These are phyloP conservation scores for Manihot esculenta DNA, from an alignment of 441 rosid species.

Conservation along the genomic window DNA sequence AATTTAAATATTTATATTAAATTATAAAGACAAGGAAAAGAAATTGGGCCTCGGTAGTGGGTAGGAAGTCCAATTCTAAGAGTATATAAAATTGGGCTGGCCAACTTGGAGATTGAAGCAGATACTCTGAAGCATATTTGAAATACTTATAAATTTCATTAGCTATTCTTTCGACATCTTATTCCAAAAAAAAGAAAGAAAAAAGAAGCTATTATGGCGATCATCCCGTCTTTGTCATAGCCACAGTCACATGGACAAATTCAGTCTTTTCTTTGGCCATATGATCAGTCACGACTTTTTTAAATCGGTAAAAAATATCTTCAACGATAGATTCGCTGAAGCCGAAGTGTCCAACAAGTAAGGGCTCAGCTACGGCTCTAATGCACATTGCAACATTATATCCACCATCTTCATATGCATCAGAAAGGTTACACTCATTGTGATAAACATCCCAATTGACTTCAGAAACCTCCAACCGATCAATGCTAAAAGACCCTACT, in stretches of 20 bases:
- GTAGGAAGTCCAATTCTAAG: no score
- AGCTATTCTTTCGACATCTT: no score
- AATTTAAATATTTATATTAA: no score
- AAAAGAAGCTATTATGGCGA: no score
- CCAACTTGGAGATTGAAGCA: no score
- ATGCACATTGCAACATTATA: constrained; percentile 44
- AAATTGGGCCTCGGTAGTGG: no score
- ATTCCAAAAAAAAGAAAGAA: no score
- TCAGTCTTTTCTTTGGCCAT: constrained; percentile 30
- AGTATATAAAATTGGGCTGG: no score
- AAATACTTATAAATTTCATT: no score
- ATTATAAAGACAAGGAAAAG: no score
- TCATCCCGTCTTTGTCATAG: constrained; percentile 26
- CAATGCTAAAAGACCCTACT: constrained; percentile 41
- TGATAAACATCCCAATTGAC: constrained; percentile 38
- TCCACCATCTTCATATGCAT: constrained; percentile 32
- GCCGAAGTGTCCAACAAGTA: constrained; percentile 57
- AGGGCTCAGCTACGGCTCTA: constrained; percentile 68
- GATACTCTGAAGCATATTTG: no score
- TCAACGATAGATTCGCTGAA: constrained; percentile 44
- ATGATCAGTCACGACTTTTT: constrained; percentile 19
- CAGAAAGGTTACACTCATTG: constrained; percentile 13
- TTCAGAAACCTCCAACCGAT: constrained; percentile 37
- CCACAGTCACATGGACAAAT: constrained; percentile 34
- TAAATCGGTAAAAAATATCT: constrained; percentile 42